Evolutionary conservation across 2,329 filamentous ascomycete species (phyloP).

Genomic region (Ascochyta viciae-villosae): DNA sequence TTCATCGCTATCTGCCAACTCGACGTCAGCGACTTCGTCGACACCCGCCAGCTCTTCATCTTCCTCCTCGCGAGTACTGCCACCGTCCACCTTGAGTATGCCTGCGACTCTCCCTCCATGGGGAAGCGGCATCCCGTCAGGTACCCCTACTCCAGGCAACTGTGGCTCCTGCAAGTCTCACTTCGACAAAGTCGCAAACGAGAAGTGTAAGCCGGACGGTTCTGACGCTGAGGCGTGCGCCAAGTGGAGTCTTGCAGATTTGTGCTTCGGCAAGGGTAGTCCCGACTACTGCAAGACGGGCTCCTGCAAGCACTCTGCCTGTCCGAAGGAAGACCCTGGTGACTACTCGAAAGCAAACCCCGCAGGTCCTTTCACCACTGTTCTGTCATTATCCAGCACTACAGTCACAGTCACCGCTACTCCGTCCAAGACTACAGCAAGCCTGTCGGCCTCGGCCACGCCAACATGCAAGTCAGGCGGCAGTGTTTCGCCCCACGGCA

Average conservation of each 20-base stretch:
- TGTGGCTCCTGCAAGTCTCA: not conserved
- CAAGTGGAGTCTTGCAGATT: not conserved
- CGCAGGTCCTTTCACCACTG: constrained; percentile 1
- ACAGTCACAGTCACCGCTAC: not conserved
- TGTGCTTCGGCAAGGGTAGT: not conserved
- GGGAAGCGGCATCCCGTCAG: not conserved
- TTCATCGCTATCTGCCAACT: not conserved
- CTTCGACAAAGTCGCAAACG: not conserved
- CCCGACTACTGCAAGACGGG: constrained; percentile 6
- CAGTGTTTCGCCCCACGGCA: not conserved
- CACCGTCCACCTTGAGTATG: constrained; percentile 1
- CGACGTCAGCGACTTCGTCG: not conserved
- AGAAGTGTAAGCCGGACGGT: constrained; percentile 3
- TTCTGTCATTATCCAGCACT: not conserved
- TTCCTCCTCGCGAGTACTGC: not conserved
- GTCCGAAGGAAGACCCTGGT: not conserved
- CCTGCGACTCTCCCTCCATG: not conserved
- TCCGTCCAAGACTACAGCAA: not conserved
- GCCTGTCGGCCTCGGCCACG: not conserved
- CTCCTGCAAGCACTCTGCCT: constrained; percentile 2
- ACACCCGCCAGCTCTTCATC: not conserved
- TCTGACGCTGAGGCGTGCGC: constrained; percentile 2
- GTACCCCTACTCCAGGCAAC: not conserved
- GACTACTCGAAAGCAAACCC: not conserved
- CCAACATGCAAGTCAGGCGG: constrained; percentile 2